Evolutionary conservation across 495 filamentous ascomycete species (phyloP).

Genomic region (Bombardia bombarda): DNA sequence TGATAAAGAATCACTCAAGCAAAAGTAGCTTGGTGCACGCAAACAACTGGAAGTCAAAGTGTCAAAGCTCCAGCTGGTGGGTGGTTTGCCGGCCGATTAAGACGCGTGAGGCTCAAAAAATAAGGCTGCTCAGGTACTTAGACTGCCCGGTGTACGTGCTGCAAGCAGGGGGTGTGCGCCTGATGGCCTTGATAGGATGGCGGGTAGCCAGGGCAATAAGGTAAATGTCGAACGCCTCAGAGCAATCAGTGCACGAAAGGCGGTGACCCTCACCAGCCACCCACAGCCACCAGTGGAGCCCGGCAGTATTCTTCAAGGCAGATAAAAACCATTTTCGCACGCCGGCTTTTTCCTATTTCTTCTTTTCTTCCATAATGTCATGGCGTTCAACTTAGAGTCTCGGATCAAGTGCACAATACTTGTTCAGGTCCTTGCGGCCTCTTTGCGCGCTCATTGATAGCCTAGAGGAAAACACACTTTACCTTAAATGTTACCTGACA

Average conservation of each 20-base stretch:
- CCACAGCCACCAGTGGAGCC: neutral
- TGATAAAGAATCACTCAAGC: no score
- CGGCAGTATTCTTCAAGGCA: no score
- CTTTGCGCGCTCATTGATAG: constrained; percentile 97
- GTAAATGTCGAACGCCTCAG: no score
- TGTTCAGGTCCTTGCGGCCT: constrained; percentile 82
- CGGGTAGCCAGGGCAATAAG: no score
- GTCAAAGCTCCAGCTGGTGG: neutral
- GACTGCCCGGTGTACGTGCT: no score
- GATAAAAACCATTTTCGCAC: constrained; percentile 5
- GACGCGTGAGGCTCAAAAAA: constrained; percentile 15
- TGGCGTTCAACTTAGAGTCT: constrained; percentile 99
- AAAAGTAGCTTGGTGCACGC: no score
- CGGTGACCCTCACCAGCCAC: no score
- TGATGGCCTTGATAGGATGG: no score
- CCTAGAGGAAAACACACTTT: constrained; percentile 73
- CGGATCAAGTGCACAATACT: constrained; percentile 91
- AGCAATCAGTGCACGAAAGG: no score
- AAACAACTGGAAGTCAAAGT: neutral
- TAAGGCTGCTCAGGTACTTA: neutral
- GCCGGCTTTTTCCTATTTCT: constrained; percentile 16
- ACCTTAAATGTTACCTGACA: constrained; percentile 58
- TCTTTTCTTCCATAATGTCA: constrained; percentile 66
- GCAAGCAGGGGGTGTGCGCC: no score
- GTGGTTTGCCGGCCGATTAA: neutral